A percentile compares a stretch with the other conserved stretches of the same genome.
phyloP scores from a whole-genome alignment of 768 basidiomycete genomes.

The Suillus subalutaceus region DNA sequence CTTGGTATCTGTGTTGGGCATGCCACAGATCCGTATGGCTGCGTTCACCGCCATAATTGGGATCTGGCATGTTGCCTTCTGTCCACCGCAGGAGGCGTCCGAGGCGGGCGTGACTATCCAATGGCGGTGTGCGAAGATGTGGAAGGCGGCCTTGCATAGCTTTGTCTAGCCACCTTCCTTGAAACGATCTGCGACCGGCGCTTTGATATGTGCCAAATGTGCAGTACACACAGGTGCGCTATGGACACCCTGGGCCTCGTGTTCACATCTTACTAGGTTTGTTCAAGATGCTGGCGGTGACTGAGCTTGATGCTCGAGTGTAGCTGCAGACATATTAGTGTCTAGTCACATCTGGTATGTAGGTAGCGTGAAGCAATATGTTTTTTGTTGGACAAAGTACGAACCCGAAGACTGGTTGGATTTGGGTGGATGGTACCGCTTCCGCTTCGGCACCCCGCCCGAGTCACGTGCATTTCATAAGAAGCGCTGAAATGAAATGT shows the following conservation, averaged over 20 bases:
- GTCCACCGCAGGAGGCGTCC: not conserved
- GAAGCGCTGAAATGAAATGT: constrained; percentile 8
- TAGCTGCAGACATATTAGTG: constrained; percentile 6
- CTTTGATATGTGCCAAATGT: not conserved
- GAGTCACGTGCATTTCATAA: constrained; percentile 3
- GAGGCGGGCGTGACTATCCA: not conserved
- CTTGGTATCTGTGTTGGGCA: not conserved
- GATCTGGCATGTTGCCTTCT: not conserved
- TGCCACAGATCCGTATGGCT: not conserved
- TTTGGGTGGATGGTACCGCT: not conserved
- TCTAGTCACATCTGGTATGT: not conserved
- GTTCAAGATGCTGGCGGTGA: constrained; percentile 2
- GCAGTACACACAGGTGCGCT: constrained; percentile 5
- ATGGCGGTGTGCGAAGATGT: constrained; percentile 5
- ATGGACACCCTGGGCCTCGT: not conserved
- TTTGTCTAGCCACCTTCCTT: not conserved
- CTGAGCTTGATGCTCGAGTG: not conserved
- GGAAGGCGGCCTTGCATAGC: constrained; percentile 2
- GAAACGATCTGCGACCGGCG: not conserved
- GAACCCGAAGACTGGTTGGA: not conserved
- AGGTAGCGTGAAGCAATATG: constrained; percentile 7
- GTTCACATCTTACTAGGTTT: not conserved
- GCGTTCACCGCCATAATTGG: constrained; percentile 1
- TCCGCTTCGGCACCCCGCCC: not conserved
- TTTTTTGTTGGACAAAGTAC: not conserved